A percentile compares a stretch with the other conserved stretches of the same genome.
phyloP scores from a whole-genome alignment of 495 filamentous ascomycete genomes.

The Cercophora scortea region DNA sequence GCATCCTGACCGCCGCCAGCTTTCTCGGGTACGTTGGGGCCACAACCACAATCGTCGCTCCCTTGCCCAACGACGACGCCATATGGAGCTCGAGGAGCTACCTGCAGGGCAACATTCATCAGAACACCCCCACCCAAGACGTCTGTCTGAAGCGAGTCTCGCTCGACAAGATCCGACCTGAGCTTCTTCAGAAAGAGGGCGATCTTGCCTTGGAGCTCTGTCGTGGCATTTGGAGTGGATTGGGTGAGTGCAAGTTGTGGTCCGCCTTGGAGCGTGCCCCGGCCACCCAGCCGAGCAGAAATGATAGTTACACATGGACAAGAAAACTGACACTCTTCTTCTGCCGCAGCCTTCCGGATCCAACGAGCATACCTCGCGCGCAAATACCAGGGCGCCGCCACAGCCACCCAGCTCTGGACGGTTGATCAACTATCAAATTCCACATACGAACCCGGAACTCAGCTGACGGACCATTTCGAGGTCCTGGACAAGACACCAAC shows the following conservation, averaged over 20 bases:
- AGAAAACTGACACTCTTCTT: background rate
- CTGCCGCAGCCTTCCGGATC: constrained; percentile 49
- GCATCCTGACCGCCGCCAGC: constrained; percentile 29
- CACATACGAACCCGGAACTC: constrained; percentile 53
- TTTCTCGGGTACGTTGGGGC: constrained; percentile 29
- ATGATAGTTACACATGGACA: background rate
- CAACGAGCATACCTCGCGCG: constrained; percentile 54
- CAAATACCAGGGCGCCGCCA: constrained; percentile 56
- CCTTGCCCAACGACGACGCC: constrained; percentile 50
- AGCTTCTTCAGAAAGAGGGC: constrained; percentile 52
- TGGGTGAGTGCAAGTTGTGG: constrained; percentile 36
- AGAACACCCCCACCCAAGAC: constrained; percentile 56
- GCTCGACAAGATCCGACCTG: constrained; percentile 53
- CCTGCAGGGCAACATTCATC: constrained; percentile 51
- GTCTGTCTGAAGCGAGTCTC: constrained; percentile 54
- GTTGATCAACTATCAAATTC: constrained; percentile 42
- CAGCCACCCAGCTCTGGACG: constrained; percentile 57
- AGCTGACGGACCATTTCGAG: constrained; percentile 71
- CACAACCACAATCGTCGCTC: constrained; percentile 29
- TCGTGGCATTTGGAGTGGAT: constrained; percentile 57
- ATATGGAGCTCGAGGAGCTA: constrained; percentile 50
- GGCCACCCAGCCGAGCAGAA: no score
- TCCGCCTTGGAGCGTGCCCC: background rate
- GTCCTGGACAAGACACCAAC: constrained; percentile 58
- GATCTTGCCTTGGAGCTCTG: constrained; percentile 56